Evolutionary conservation across 2,329 filamentous ascomycete genomes (phyloP), one percentile per base, ranked within the genome.

Genomic region (Trichoderma brevicompactum): DNA sequence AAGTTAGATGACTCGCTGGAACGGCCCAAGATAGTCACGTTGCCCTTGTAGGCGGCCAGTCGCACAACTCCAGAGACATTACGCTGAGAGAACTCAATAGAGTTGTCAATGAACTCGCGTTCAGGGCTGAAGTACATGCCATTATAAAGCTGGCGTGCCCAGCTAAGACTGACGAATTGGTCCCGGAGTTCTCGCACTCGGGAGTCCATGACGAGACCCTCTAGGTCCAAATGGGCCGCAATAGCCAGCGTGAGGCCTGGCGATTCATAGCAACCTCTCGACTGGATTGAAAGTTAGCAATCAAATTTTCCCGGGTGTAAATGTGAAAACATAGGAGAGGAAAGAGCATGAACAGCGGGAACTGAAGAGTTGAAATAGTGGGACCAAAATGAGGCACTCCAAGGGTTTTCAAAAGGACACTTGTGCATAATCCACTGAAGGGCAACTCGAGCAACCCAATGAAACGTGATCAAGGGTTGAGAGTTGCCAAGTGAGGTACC

Each of bases 141-240:
- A 28, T 28, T 28, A 28, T 28, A 28, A 28, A 28, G 23, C 23
- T 28, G 23, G 23, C 23, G 23, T 28, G 23, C 23, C 23, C 23
- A 28, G 23, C 23, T 28, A 28, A 28, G 23, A 28, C 23, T 28
- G 23, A 28, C 23, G 23, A 28, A 28, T 70, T 83, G 80, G 73
- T 86, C 83, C 64, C 84, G 80, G 43, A 87, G 77, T 52, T 78
- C 76, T 67, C 83, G 81, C 19, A 87, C 81, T 69, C 83, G 79
- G 58, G 80, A 78, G 72, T 87, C 84, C 77, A 87, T 79, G 68
- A 83, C 81, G 19, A 87, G 79, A 69, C 85, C 85, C 73, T 87
- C 85, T 58, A 87, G 78, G 67, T 86, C 82, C 1, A 74, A 46
- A 61, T 77, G 76, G n/a, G 74, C 74, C 2, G 68, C 68, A 15